A percentile compares a stretch with the other conserved stretches of the same genome.
These are phyloP conservation scores for Debaryomyces psychrophilus DNA, from an alignment of 1,139 yeast species.

Conservation along the genomic window DNA sequence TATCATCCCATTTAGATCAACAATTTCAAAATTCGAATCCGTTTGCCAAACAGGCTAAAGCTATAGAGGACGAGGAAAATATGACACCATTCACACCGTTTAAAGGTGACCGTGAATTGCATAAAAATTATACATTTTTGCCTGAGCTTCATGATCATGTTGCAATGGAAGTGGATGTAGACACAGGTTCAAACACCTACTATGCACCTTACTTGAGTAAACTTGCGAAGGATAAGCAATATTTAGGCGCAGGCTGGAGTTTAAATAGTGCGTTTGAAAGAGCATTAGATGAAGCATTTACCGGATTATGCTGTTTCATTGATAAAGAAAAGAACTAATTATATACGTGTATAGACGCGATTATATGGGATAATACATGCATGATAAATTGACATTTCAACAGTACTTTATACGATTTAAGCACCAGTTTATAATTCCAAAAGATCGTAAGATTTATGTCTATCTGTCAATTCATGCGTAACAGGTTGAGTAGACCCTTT, in stretches of 20 bases:
- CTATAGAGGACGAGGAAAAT: conserved; percentile 23
- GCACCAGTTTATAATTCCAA: conserved; percentile 11
- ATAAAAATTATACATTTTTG: conserved; percentile 39
- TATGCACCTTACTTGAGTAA: conserved; percentile 53
- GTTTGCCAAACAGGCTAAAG: conserved; percentile 25
- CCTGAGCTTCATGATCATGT: conserved; percentile 28
- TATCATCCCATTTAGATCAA: conserved; percentile 54
- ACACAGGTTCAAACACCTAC: conserved; percentile 59
- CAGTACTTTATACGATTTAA: too few species aligned
- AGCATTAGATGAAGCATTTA: conserved; percentile 84
- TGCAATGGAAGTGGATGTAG: conserved; percentile 53
- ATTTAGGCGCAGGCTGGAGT: conserved; percentile 84
- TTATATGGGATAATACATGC: neutral
- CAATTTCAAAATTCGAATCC: conserved; percentile 35
- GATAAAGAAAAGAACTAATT: conserved; percentile 56
- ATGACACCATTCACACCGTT: conserved; percentile 88
- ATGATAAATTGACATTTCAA: neutral
- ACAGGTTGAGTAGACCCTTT: conserved; percentile 14
- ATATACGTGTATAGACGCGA: neutral
- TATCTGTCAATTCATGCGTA: conserved; percentile 15
- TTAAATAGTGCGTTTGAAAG: conserved; percentile 70
- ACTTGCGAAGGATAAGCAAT: conserved; percentile 66
- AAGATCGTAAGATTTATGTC: conserved; percentile 10
- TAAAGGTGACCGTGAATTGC: conserved; percentile 77
- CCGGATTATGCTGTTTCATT: conserved; percentile 83